phyloP scores from a whole-genome alignment of 176 grass and related monocot genomes.

The Musa itinerans region DNA sequence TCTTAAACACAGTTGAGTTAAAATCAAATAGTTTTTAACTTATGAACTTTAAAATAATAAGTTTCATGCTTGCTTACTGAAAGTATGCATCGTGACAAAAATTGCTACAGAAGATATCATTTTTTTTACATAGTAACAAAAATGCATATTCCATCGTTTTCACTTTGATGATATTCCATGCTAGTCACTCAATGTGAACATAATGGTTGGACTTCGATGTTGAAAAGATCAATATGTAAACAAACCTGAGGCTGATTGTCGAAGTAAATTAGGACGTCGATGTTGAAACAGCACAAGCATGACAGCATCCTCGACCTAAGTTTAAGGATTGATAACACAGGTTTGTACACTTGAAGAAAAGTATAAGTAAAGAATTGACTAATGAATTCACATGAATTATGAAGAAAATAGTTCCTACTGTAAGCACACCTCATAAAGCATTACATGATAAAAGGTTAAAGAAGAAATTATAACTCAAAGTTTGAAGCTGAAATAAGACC shows the following conservation, averaged over 20 bases:
- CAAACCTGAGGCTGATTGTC: slow-evolving; percentile 43
- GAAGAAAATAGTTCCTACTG: not conserved
- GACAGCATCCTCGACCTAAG: slow-evolving; percentile 91
- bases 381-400: not conserved
- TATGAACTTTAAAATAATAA: not conserved
- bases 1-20: not conserved
- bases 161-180: too few species aligned
- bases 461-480: not conserved
- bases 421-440: not conserved
- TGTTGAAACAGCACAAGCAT: slow-evolving; percentile 64
- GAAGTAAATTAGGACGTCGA: slow-evolving; percentile 45
- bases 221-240: not conserved
- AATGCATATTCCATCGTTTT: too few species aligned
- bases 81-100: too few species aligned
- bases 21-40: not conserved
- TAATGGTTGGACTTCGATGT: too few species aligned
- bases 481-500: slow-evolving; percentile 29
- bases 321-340: slow-evolving; percentile 17
- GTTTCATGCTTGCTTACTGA: not conserved
- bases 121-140: too few species aligned
- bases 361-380: not conserved
- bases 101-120: too few species aligned
- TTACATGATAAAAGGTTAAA: not conserved
- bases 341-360: not conserved
- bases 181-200: too few species aligned